These are phyloP conservation scores for Candida ulmi DNA, from an alignment of 805 yeast species.

Conservation along the genomic window DNA sequence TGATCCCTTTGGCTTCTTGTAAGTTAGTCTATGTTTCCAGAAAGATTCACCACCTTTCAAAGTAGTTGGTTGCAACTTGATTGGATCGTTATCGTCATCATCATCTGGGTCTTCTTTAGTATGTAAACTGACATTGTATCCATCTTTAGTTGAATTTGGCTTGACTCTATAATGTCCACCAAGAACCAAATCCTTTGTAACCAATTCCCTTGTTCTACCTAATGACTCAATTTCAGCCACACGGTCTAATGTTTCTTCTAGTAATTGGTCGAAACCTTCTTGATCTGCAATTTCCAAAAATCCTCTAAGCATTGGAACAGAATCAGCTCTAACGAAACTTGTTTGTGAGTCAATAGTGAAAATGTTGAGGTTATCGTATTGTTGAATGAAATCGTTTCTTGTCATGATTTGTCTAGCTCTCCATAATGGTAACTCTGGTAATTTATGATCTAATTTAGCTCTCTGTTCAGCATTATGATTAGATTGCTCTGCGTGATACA, in stretches of 20 bases:
- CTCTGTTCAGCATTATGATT: conserved; percentile 3
- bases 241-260: conserved; percentile 60
- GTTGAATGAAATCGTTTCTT: conserved; percentile 71
- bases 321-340: conserved; percentile 71
- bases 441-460: conserved; percentile 40
- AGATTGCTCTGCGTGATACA: conserved; percentile 40
- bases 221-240: conserved; percentile 73
- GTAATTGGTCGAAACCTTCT: conserved; percentile 63
- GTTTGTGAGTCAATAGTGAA: conserved; percentile 68
- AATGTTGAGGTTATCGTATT: conserved; percentile 68
- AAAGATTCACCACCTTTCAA: conserved; percentile 16
- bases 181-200: conserved; percentile 58
- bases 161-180: conserved; percentile 41
- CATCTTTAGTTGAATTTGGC: background rate
- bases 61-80: conserved; percentile 23
- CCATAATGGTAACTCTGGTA: conserved; percentile 80
- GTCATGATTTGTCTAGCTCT: conserved; percentile 83
- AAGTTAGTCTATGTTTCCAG: conserved; percentile 20
- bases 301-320: conserved; percentile 87
- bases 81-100: conserved; percentile 17
- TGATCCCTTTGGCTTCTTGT: background rate
- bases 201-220: conserved; percentile 71
- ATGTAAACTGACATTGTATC: background rate
- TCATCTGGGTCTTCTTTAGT: conserved; percentile 14
- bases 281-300: conserved; percentile 70